phyloP scores from a whole-genome alignment of 2,329 filamentous ascomycete genomes.

The Monilinia laxa region DNA sequence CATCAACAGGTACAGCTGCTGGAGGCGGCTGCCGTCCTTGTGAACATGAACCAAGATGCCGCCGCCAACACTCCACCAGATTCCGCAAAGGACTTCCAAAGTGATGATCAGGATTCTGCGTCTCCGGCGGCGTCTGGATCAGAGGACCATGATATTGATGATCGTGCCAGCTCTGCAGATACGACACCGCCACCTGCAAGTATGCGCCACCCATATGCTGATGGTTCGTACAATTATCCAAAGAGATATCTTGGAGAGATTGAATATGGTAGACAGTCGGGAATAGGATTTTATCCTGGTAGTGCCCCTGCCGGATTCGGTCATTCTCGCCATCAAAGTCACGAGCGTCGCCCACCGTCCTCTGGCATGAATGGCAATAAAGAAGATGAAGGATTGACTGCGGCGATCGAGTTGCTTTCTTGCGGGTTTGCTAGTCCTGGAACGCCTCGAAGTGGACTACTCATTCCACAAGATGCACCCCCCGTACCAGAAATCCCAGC shows the following conservation, averaged over 20 bases:
- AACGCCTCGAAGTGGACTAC: conserved; percentile 67
- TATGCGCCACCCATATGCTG: conserved; percentile 52
- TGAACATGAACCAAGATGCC: conserved; percentile 76
- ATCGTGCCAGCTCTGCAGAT: conserved; percentile 79
- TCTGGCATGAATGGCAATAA: conserved; percentile 75
- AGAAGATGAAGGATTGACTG: conserved; percentile 82
- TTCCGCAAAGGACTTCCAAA: conserved; percentile 66
- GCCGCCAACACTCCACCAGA: conserved; percentile 58
- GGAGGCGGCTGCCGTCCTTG: conserved; percentile 93
- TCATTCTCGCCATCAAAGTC: conserved; percentile 67
- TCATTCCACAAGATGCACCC: conserved; percentile 70
- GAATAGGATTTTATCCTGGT: conserved; percentile 42
- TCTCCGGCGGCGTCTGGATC: conserved; percentile 80
- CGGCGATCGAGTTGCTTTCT: conserved; percentile 84
- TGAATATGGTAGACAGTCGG: conserved; percentile 74
- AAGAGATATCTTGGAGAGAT: conserved; percentile 65
- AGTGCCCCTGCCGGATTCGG: conserved; percentile 52
- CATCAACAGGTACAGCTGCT: conserved; percentile 98
- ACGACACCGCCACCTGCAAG: conserved; percentile 81
- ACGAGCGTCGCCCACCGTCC: conserved; percentile 73
- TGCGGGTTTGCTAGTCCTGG: conserved; percentile 70
- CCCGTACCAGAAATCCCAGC: conserved; percentile 85
- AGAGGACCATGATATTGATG: conserved; percentile 70
- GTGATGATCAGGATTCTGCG: conserved; percentile 73
- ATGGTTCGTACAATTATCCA: conserved; percentile 43